Evolutionary conservation across 2,329 filamentous ascomycete species (phyloP).

Genomic region (Colletotrichum kahawae): DNA sequence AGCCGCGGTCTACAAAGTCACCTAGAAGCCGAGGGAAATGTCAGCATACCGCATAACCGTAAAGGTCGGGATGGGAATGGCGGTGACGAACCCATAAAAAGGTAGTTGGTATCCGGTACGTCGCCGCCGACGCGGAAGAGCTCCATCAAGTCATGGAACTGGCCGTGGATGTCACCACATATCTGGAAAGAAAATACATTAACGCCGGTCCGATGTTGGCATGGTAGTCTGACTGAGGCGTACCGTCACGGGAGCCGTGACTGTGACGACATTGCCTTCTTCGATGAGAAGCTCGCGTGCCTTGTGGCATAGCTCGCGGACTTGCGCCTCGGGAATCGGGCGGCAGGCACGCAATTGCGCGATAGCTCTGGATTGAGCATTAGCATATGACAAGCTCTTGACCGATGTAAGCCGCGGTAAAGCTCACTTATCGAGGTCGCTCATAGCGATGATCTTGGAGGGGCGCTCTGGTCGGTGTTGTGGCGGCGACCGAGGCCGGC

Average conservation of each 20-base stretch:
- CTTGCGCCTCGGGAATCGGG: slow-evolving; percentile 93
- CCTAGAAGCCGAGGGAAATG: slow-evolving; percentile 50
- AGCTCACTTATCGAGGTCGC: slow-evolving; percentile 87
- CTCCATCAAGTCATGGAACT: slow-evolving; percentile 97
- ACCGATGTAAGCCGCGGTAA: background rate
- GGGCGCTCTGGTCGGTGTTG: slow-evolving; percentile 6
- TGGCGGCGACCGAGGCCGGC: slow-evolving; percentile 1
- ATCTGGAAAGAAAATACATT: slow-evolving; percentile 57
- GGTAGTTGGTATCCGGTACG: slow-evolving; percentile 93
- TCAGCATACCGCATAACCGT: background rate
- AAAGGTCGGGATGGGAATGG: too few relatives aligned
- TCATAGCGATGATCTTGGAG: slow-evolving; percentile 61
- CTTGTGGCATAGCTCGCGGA: slow-evolving; percentile 96
- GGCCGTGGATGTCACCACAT: slow-evolving; percentile 96
- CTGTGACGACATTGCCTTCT: slow-evolving; percentile 95
- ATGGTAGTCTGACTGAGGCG: slow-evolving; percentile 26
- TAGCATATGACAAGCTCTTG: background rate
- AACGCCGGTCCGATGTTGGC: background rate
- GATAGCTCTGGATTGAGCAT: slow-evolving; percentile 72
- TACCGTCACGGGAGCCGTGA: slow-evolving; percentile 93
- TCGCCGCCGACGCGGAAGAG: slow-evolving; percentile 92
- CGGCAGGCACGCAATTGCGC: slow-evolving; percentile 94
- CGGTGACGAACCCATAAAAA: slow-evolving; percentile 80
- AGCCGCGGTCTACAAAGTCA: slow-evolving; percentile 97
- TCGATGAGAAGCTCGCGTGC: slow-evolving; percentile 95